These are phyloP conservation scores for Falciphora oryzae DNA, from an alignment of 2,329 filamentous ascomycete genomes.

Conservation along the genomic window DNA sequence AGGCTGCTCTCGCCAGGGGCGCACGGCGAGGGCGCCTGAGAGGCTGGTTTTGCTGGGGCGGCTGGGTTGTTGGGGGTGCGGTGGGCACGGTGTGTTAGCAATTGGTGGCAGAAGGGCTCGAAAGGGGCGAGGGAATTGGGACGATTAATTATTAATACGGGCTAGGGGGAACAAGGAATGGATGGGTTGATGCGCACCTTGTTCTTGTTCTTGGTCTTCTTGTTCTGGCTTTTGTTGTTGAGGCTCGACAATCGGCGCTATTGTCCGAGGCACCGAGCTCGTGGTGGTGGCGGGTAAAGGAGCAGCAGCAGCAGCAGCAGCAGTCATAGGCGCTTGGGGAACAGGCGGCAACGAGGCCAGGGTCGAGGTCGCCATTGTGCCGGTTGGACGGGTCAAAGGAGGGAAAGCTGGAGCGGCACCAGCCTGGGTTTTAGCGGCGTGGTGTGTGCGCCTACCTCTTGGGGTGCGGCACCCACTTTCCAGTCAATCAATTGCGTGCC, in stretches of 20 bases:
- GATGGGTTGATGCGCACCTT: too few species aligned
- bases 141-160: too few species aligned
- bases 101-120: too few species aligned
- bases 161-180: too few species aligned
- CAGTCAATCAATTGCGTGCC: neutral
- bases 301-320: neutral
- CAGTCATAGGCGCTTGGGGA: too few species aligned
- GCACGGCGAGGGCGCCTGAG: too few species aligned
- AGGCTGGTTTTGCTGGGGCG: neutral
- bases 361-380: neutral
- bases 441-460: neutral
- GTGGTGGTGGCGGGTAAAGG: neutral
- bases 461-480: neutral
- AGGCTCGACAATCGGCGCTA: too few species aligned
- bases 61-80: neutral
- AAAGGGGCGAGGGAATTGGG: too few species aligned
- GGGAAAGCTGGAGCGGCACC: neutral
- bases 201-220: too few species aligned
- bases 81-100: too few species aligned
- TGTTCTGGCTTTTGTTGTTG: too few species aligned
- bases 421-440: neutral
- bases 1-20: conserved; percentile 18
- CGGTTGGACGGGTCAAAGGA: neutral
- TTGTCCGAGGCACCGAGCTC: too few species aligned
- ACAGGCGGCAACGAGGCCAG: neutral